phyloP scores from a whole-genome alignment of 176 grass and related monocot species.

The Oryza rufipogon region DNA sequence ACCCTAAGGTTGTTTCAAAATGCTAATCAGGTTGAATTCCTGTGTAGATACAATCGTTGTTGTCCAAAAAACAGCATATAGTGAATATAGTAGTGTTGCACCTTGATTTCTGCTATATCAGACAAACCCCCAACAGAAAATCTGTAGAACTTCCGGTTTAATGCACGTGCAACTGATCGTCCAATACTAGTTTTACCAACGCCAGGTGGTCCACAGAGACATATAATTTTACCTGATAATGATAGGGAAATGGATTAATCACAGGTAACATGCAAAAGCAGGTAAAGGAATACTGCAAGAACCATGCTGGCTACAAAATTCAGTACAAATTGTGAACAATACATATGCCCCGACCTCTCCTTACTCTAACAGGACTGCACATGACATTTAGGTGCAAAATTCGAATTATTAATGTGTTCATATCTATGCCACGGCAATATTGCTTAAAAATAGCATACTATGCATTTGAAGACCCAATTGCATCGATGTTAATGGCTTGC shows the following conservation, averaged over 20 bases:
- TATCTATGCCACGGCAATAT: neutral
- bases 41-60: neutral
- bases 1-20: constrained; percentile 52
- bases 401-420: neutral
- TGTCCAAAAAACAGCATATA: constrained; percentile 2
- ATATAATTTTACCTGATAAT: constrained; percentile 93
- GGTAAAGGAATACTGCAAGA: neutral
- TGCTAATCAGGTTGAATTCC: neutral
- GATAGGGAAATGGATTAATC: constrained; percentile 8
- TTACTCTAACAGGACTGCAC: neutral
- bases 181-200: constrained; percentile 99
- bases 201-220: constrained; percentile 96
- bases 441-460: neutral
- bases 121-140: constrained; percentile 99
- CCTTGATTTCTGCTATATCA: constrained; percentile 99
- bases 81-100: constrained; percentile 28
- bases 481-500: neutral
- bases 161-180: constrained; percentile 92
- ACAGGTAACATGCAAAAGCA: neutral
- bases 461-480: neutral
- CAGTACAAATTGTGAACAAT: neutral
- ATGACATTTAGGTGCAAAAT: neutral
- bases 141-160: constrained; percentile 88
- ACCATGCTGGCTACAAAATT: constrained; percentile 38
- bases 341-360: constrained; percentile 14